A percentile compares a stretch with the other conserved stretches of the same genome.
phyloP scores from a whole-genome alignment of 768 basidiomycete species.

The Auricularia heimuer region DNA sequence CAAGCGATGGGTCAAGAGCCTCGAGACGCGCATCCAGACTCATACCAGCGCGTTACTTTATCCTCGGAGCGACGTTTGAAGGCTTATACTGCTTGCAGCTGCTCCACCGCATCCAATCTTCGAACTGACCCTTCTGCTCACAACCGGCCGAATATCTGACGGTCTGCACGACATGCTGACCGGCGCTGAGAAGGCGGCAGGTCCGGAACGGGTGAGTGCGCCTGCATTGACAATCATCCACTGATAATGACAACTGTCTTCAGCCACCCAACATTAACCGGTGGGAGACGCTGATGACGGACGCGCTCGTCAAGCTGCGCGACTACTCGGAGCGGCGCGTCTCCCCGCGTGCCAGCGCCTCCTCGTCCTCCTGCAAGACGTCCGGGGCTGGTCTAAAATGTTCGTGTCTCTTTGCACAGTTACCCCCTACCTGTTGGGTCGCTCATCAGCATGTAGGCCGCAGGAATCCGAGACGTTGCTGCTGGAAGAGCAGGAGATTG shows the following conservation, averaged over 20 bases:
- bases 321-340: conserved; percentile 63
- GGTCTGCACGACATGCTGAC: conserved; percentile 64
- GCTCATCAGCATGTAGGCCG: conserved; percentile 32
- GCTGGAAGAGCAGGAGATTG: conserved; percentile 78
- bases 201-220: conserved; percentile 43
- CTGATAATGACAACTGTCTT: conserved; percentile 12
- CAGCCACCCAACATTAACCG: conserved; percentile 26
- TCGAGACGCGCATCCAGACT: conserved; percentile 55
- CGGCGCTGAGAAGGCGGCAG: conserved; percentile 71
- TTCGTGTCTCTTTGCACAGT: conserved; percentile 25
- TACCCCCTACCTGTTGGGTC: conserved; percentile 9
- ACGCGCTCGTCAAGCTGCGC: conserved; percentile 61
- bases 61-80: background rate
- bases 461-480: conserved; percentile 44
- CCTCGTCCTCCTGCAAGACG: conserved; percentile 65
- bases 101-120: conserved; percentile 52
- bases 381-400: conserved; percentile 70
- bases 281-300: conserved; percentile 68
- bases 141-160: conserved; percentile 64
- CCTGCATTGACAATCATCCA: conserved; percentile 3
- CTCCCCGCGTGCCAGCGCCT: conserved; percentile 65
- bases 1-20: conserved; percentile 27
- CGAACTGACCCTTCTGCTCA: conserved; percentile 60
- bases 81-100: conserved; percentile 30
- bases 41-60: conserved; percentile 35